Evolutionary conservation across 2,329 filamentous ascomycete species (phyloP), one percentile per base, ranked within the genome.

Genomic region (Curvularia eragrostidis): DNA sequence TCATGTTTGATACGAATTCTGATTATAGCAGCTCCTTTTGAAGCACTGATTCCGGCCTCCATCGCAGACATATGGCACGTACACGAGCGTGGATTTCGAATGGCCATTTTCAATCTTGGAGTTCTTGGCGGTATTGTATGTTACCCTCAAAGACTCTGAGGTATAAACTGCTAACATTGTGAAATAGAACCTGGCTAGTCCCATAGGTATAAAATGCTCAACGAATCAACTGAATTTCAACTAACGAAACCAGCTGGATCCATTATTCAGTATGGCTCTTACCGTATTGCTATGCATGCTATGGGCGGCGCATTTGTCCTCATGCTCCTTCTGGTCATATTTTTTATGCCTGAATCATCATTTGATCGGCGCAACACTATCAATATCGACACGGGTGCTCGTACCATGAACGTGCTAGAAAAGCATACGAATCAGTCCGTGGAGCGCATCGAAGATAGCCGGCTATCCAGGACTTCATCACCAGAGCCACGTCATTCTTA

Each of bases 21-120:
- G 2, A 54, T 19, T 9, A 12, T 1, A 10, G 12, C n/a, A 58
- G 65, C 66, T 5, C 67, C 67, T 13, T 67, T 70, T 18, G 67
- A 70, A 43, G 67, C 67, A 5, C 54, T 70, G 24, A 66, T 70
- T n/a, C 67, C 67, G 4, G 56, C 66, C 12, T 70, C 67, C 1
- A 61, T 70, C 18, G 58, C 58, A 50, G 66, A 70, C 32, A 61
- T 68, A 13, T 70, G 64, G 65, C 60, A 69, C 26, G 67, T 68
- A 9, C 67, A 70, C 7, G 66, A 70, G 39, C 62, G 67, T 30
- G 67, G 67, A 1, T 62, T 68, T 13, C 44, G 66, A 32, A 67
- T 66, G 64, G 58, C 67, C 1, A 64, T 70, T 13, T 70, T 70
- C 57, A 70, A 70, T 32, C 60, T 70, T 7, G 66, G 66, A 48